Evolutionary conservation across 257 asterid genomes (phyloP), one percentile per base, ranked within the genome.

Genomic region (Coffea canephora): DNA sequence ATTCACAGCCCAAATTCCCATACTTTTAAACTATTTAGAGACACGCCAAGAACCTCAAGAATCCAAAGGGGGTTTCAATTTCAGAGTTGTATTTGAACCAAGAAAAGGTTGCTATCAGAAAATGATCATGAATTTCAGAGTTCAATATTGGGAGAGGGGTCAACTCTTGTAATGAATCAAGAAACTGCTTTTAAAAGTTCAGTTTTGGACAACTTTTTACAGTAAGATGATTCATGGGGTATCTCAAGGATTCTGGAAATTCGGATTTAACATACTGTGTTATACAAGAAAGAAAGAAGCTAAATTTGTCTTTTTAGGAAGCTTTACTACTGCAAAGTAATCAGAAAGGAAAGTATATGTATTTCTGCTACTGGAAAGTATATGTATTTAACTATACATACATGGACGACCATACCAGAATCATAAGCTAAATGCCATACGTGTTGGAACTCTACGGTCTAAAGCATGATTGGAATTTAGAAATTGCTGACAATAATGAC

Each of bases 1-100:
- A n/a, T 83, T 79, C 85, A 71, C 43, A 2, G 84, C 83, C 83
- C 78, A 31, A 80, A 75, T 23, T 46, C 87, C 86, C 95, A 91
- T 89, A 27, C 21, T 23, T 67, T 67, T 77, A 70, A 36, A 45
- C 21, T 75, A 27, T 39, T 69, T 41, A 16, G 18, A 61, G 31
- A 61, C 67, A 27, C 11, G 16, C 21, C 14, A 55, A 34, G 4
- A 19, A 74, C n/a, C 52, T 52, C 77, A 25, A 50, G 48, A 34
- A 74, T 45, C 36, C 68, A 27, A 73, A 73, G 43, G 54, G 1
- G n/a, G 73, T 68, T 6, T 36, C 48, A 27, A 4, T 8, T 10
- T 25, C 71, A 66, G 21, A 66, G 18, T 31, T 31, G 18, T 66
- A 66, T 3, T 68, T 34, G 72, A 67, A 18, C 55, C 34, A 52